Conservation (phyloP, 139 green algal species). For the Chlamydomonas asymmetrica region DNA sequence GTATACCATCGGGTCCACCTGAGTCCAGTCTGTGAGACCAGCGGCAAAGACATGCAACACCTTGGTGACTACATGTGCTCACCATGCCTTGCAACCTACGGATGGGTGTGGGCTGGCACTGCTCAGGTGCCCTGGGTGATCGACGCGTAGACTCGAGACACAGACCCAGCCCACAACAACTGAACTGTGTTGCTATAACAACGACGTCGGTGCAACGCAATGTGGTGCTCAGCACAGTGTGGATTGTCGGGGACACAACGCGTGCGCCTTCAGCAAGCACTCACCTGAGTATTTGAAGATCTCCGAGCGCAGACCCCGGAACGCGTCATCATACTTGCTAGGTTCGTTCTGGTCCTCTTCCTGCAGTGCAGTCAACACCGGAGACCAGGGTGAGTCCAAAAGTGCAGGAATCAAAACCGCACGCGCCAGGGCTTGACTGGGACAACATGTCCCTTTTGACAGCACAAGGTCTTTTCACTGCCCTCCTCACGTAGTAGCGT, state of each 20-base stretch:
- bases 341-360: slow-evolving; percentile 85
- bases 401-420: no score
- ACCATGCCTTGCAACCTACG: neutral
- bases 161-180: no score
- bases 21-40: slow-evolving; percentile 62
- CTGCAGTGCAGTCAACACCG: slow-evolving; percentile 33
- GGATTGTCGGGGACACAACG: neutral
- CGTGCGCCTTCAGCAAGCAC: slow-evolving; percentile 23
- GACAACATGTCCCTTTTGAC: neutral
- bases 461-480: neutral
- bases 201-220: neutral
- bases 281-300: slow-evolving; percentile 77
- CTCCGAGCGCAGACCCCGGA: slow-evolving; percentile 73
- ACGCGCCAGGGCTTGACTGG: no score
- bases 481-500: slow-evolving; percentile 59
- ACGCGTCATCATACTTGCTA: slow-evolving; percentile 78
- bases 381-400: neutral
- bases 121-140: no score
- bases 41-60: neutral
- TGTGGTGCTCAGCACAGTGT: neutral
- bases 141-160: no score
- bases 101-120: no score
- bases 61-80: neutral
- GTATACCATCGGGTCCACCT: slow-evolving; percentile 81
- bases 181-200: neutral